Evolutionary conservation across 345 rosid genomes (phyloP).

Genomic region (Moricandia arvensis): DNA sequence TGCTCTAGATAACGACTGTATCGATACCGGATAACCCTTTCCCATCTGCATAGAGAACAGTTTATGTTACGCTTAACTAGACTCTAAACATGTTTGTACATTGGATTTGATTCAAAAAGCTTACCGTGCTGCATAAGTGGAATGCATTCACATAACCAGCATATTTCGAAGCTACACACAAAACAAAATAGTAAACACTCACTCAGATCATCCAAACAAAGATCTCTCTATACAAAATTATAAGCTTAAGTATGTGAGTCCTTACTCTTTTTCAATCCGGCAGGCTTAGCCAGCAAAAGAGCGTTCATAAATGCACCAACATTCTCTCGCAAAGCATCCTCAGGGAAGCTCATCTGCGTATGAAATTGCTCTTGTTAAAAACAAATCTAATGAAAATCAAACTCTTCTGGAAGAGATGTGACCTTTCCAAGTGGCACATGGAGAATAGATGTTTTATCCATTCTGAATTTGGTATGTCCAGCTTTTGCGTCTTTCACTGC

Average conservation of each 20-base stretch:
- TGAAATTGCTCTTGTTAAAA: constrained; percentile 13
- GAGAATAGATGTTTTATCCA: constrained; percentile 87
- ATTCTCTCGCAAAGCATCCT: constrained; percentile 74
- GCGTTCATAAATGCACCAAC: constrained; percentile 90
- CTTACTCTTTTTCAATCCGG: constrained; percentile 87
- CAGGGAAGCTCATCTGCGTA: constrained; percentile 64
- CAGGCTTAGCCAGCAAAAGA: constrained; percentile 84
- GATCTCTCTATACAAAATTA: background rate
- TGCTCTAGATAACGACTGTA: constrained; percentile 93
- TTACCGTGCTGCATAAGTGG: constrained; percentile 80
- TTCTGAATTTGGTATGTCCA: constrained; percentile 73
- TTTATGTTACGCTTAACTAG: background rate
- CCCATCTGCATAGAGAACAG: constrained; percentile 68
- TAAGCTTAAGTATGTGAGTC: background rate
- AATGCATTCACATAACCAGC: constrained; percentile 81
- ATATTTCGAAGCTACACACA: constrained; percentile 75
- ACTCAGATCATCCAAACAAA: constrained; percentile 4
- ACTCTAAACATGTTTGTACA: background rate
- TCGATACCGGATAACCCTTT: constrained; percentile 67
- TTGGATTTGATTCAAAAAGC: constrained; percentile 30
- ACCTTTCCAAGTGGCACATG: constrained; percentile 97
- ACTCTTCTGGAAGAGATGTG: constrained; percentile 6
- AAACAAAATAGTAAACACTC: background rate
- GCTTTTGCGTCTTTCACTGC: constrained; percentile 79
- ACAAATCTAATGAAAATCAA: background rate